Base-by-base conservation (phyloP, 768 basidiomycete species). In the Hygrocybe punicea region DNA sequence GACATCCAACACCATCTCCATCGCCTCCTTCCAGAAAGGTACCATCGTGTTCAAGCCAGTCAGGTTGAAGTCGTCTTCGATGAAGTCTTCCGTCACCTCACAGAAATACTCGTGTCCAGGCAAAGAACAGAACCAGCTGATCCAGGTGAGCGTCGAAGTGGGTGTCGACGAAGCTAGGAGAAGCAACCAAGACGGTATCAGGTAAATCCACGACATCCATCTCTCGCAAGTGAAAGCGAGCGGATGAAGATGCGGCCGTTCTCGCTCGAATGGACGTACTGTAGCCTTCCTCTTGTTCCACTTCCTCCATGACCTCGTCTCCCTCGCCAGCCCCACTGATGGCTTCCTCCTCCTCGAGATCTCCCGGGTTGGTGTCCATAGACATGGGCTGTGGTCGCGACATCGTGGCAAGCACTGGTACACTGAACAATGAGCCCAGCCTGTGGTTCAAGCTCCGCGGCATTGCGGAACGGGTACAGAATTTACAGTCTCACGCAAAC, bases 1-100 rank as follows among this genome's bases (percentile, higher is more conserved):
- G 53, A 98, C 96, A 75, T 99, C 97, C 62, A 99, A 74, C 14
- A 99, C 93, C 97, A 99, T 99, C 77, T 99, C 97, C 88, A 99
- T 91, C 45, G 97, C 97, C 71, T 99, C 97, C 71, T 98, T 98
- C 93, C 96, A 99, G 70, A 99, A 99, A 7, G 97, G 97, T 16
- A 98, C 97, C 86, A 95, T 86, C 33, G 83, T 82, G 67, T 94
- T 96, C 70, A 99, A 74, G 6, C 97, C 97, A 5, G 97, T 99
- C 37, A 99, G 79, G 76, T 99, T 99, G 78, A 99, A 99, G 69
- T 98, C 93, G 74, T 99, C 97, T 71, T 98, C 93, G 71, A 99
- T 98, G 73, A 98, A 99, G 70, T 99, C 97, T 69, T 97, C 95
- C 57, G 92, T 87, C 47, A 98, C 95, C 76, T 97, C 95, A 73